Evolutionary conservation across 2,329 filamentous ascomycete species (phyloP).

Genomic region (Colletotrichum sp.): DNA sequence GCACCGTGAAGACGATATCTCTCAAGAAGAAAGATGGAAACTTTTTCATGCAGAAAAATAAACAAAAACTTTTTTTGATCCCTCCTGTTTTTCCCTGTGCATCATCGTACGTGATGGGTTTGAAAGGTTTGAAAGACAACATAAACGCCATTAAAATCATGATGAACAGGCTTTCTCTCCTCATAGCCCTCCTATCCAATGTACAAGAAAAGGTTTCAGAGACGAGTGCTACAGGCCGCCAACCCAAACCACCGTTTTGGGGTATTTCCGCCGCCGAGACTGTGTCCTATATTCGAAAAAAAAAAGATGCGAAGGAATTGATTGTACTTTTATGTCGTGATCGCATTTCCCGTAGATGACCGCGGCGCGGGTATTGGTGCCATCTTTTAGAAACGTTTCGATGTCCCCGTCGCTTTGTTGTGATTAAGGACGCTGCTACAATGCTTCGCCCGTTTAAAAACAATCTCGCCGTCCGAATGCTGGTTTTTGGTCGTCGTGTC

Average conservation of each 20-base stretch:
- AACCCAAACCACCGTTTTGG: neutral
- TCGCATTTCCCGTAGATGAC: conserved; percentile 20
- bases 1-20: neutral
- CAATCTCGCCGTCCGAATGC: conserved; percentile 23
- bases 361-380: conserved; percentile 14
- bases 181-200: neutral
- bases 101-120: conserved; percentile 4
- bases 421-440: conserved; percentile 13
- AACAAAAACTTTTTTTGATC: neutral
- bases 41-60: neutral
- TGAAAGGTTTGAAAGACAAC: neutral
- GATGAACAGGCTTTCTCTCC: neutral
- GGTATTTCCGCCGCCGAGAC: conserved; percentile 14
- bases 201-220: neutral
- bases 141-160: conserved; percentile 8
- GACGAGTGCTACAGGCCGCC: conserved; percentile 19
- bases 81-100: neutral
- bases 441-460: conserved; percentile 12
- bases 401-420: conserved; percentile 2
- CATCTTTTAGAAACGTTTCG: neutral
- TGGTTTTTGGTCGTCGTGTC: conserved; percentile 14
- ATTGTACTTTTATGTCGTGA: conserved; percentile 17
- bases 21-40: neutral
- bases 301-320: neutral
- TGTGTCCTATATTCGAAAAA: conserved; percentile 2